Base-by-base conservation (phyloP, 352 stramenopile species). In the Blastocystis sp. region DNA sequence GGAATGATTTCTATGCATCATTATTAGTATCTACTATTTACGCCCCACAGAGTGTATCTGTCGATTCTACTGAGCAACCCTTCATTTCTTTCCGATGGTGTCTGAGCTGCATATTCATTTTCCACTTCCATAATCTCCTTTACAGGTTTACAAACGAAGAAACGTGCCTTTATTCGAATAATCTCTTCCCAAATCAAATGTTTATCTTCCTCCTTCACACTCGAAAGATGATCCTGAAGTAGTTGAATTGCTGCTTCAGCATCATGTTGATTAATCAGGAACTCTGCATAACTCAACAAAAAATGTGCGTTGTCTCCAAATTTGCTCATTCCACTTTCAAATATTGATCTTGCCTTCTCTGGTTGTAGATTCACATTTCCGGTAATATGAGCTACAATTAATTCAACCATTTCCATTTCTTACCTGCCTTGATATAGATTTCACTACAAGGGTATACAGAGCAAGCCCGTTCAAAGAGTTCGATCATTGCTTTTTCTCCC, bases 41-140 rank as follows among this genome's bases (percentile, higher is more conserved):
- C 73, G 4, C 73, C 73, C 73, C 73, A 84, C 17, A 84, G n/a
- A 33, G 53, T 53, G 19, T 84, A 84, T 11, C 73, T 17, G 11
- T n/a, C 33, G 13, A 84, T n/a, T 30, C 59, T n/a, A 24, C 35
- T 58, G n/a, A 84, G 73, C 0, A 84, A 22, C 6, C 48, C 27
- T 7, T 54, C 53, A 30, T 84, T 84, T 64, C 27, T 35, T 22
- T 84, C 53, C n/a, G 19, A 33, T 37, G 73, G 56, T 37, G 68
- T 9, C 51, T 84, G 15, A 19, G n/a, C 30, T 4, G 42, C n/a
- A 1, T 42, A 68, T 57, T 84, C 13, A 30, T 27, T 11, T 42
- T 84, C 73, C 73, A 84, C 4, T 22, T 30, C 73, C 51, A 84
- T 37, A 19, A 84, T 24, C 19, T 51, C 33, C n/a, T 40, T 64